Percentiles rank a stretch among this genome's conserved stretches.
Evolutionary conservation across 1,284 basidiomycete genomes (phyloP).

Genomic region (Anthracocystis walkeri): DNA sequence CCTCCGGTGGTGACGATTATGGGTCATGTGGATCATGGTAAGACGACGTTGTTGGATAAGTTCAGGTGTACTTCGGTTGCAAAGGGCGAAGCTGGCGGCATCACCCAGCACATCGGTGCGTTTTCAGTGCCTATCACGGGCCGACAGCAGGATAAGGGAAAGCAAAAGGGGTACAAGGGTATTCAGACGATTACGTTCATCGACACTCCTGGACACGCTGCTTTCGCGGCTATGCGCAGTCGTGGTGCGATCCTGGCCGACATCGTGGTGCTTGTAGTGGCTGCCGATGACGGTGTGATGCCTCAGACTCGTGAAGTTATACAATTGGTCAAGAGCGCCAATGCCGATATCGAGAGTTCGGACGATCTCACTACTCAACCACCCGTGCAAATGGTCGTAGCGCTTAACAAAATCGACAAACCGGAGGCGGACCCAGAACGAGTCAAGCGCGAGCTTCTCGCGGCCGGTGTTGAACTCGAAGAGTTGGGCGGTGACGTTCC

Average conservation of each 20-base stretch:
- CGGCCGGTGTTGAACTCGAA: slow-evolving; percentile 87
- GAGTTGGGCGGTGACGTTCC: slow-evolving; percentile 92
- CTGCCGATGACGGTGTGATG: slow-evolving; percentile 98
- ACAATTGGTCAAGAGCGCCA: slow-evolving; percentile 82
- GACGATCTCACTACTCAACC: slow-evolving; percentile 72
- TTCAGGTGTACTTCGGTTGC: slow-evolving; percentile 90
- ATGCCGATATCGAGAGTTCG: slow-evolving; percentile 81
- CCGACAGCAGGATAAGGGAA: slow-evolving; percentile 29
- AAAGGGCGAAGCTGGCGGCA: slow-evolving; percentile 93
- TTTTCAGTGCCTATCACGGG: slow-evolving; percentile 84
- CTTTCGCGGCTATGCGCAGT: slow-evolving; percentile 97
- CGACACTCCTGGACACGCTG: slow-evolving; percentile 98
- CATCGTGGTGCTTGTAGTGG: slow-evolving; percentile 93
- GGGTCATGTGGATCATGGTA: slow-evolving; percentile 99
- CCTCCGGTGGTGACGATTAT: slow-evolving; percentile 96
- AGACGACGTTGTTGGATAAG: slow-evolving; percentile 95
- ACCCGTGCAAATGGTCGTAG: slow-evolving; percentile 62
- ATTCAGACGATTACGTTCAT: slow-evolving; percentile 87
- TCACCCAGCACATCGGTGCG: slow-evolving; percentile 98
- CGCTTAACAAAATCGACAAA: slow-evolving; percentile 66
- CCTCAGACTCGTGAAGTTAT: slow-evolving; percentile 90
- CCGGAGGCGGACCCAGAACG: slow-evolving; percentile 72
- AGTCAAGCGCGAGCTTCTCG: slow-evolving; percentile 82
- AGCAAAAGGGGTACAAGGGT: slow-evolving; percentile 64
- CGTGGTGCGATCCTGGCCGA: slow-evolving; percentile 95